phyloP scores from a whole-genome alignment of 345 rosid species.

The Populus davidiana region DNA sequence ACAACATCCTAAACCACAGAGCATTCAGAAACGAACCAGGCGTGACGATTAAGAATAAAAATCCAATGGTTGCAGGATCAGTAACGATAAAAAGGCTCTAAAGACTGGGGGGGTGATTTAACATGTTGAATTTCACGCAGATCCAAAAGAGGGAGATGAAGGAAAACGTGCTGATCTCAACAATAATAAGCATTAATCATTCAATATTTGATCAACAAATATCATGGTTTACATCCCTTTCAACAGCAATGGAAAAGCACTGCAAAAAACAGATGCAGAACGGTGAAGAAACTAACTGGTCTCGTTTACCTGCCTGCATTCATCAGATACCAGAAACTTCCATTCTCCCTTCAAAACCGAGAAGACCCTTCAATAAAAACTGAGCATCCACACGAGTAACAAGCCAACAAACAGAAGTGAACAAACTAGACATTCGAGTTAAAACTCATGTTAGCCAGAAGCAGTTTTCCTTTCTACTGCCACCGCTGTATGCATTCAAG shows the following conservation, averaged over 20 bases:
- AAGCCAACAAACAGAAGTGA: conserved; percentile 18
- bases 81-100: not conserved
- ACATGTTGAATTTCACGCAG: not conserved
- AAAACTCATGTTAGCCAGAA: conserved; percentile 21
- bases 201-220: conserved; percentile 7
- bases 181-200: conserved; percentile 6
- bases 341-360: conserved; percentile 18
- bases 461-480: conserved; percentile 34
- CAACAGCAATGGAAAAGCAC: not conserved
- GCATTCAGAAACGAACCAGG: not conserved
- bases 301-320: not conserved
- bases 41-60: not conserved
- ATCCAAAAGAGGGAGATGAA: not conserved
- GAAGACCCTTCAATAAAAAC: conserved; percentile 17
- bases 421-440: conserved; percentile 27
- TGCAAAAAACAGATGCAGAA: not conserved
- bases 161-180: conserved; percentile 10
- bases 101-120: not conserved
- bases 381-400: conserved; percentile 25
- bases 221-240: conserved; percentile 17
- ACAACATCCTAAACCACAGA: not conserved
- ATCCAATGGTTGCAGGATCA: not conserved
- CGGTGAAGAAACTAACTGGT: not conserved
- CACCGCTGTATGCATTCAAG: conserved; percentile 19
- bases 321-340: conserved; percentile 10